Percentiles rank a stretch among this genome's conserved stretches.
Evolutionary conservation across 192 early-diverging fungal genomes (phyloP).

Genomic region (Phlyctochytrium bullatum): DNA sequence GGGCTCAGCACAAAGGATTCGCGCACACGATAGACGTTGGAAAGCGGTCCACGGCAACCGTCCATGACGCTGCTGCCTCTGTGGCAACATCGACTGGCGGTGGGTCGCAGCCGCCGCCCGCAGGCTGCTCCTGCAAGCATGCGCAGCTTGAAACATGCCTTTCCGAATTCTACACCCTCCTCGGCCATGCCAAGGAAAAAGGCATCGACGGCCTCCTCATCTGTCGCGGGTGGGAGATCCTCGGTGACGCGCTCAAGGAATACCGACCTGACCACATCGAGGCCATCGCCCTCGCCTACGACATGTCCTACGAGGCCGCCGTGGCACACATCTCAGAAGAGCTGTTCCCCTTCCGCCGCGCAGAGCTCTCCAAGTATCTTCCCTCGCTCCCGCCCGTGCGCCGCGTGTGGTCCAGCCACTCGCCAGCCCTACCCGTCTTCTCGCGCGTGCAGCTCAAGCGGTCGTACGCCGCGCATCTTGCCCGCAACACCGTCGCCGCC

Average conservation of each 20-base stretch:
- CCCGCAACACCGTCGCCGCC: not conserved
- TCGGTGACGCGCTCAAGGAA: not conserved
- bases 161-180: not conserved
- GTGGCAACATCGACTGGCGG: too few species aligned
- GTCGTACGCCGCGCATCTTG: not conserved
- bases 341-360: not conserved
- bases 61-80: too few species aligned
- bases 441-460: not conserved
- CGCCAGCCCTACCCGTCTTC: not conserved
- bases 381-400: too few species aligned
- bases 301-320: not conserved
- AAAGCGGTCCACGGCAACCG: too few species aligned
- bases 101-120: too few species aligned
- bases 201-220: not conserved
- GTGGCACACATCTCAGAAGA: not conserved
- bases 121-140: too few species aligned
- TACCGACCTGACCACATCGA: not conserved
- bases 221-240: not conserved
- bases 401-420: not conserved
- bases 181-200: not conserved
- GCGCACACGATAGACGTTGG: too few species aligned
- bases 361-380: not conserved
- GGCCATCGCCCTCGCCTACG: not conserved
- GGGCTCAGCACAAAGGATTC: too few species aligned
- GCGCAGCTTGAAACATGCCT: not conserved